These are phyloP conservation scores for Suillus spraguei DNA, from an alignment of 768 basidiomycete genomes.

Conservation along the genomic window DNA sequence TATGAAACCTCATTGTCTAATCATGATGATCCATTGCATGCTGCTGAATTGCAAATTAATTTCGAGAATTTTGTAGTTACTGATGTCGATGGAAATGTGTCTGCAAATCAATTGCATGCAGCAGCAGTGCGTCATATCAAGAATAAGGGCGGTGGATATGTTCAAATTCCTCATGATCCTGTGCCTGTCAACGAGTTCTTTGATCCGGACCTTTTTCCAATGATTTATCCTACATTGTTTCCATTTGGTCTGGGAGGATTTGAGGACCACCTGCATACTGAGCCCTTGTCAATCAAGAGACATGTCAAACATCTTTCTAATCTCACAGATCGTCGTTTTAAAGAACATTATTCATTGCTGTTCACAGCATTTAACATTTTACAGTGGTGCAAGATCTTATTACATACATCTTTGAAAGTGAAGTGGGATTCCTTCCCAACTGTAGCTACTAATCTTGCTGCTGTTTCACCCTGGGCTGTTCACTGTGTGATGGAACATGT, in stretches of 20 bases:
- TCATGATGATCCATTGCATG: too few species aligned
- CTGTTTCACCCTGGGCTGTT: slow-evolving; percentile 25
- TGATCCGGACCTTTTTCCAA: background rate
- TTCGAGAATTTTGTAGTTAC: slow-evolving; percentile 33
- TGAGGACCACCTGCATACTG: background rate
- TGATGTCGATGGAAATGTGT: slow-evolving; percentile 25
- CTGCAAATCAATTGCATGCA: background rate
- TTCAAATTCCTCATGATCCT: background rate
- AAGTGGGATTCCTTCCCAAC: slow-evolving; percentile 25
- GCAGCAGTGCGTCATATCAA: background rate
- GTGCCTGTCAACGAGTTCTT: background rate
- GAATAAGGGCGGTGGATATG: background rate
- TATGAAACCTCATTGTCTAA: too few species aligned
- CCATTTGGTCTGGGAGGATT: background rate
- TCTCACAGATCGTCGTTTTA: background rate
- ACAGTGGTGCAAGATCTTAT: slow-evolving; percentile 33
- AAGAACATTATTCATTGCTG: slow-evolving; percentile 33
- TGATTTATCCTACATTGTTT: background rate
- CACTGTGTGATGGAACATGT: slow-evolving; percentile 26
- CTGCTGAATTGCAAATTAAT: too few species aligned
- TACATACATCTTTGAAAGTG: slow-evolving; percentile 36
- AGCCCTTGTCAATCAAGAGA: background rate
- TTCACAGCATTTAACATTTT: slow-evolving; percentile 45
- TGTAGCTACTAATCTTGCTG: slow-evolving; percentile 28
- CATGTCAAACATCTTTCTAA: background rate